Evolutionary conservation across 495 filamentous ascomycete species (phyloP).

Genomic region (Hyaloscypha bicolor): DNA sequence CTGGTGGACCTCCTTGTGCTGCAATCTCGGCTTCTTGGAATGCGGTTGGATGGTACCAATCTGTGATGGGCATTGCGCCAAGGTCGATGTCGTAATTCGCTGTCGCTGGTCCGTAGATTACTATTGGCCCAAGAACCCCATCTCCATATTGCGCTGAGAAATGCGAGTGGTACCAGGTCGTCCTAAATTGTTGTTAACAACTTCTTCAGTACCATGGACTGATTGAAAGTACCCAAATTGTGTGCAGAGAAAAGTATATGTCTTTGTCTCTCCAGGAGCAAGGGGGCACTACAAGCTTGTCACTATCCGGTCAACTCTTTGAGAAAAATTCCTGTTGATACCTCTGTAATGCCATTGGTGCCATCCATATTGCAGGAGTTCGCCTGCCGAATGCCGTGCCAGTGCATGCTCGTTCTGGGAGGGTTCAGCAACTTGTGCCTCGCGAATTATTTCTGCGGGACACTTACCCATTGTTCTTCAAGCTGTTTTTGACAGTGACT

Average conservation of each 20-base stretch:
- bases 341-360: conserved; percentile 40
- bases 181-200: too few species aligned
- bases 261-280: conserved; percentile 42
- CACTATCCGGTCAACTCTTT: too few species aligned
- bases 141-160: conserved; percentile 54
- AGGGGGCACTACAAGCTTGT: conserved; percentile 37
- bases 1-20: background rate
- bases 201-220: too few species aligned
- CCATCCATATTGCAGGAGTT: conserved; percentile 42
- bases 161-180: conserved; percentile 61
- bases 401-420: conserved; percentile 46
- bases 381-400: conserved; percentile 50
- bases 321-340: too few species aligned
- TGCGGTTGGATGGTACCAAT: conserved; percentile 39
- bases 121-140: conserved; percentile 47
- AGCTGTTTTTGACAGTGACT: conserved; percentile 56
- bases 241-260: conserved; percentile 50
- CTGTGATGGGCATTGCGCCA: conserved; percentile 47
- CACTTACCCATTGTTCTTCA: conserved; percentile 40
- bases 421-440: background rate
- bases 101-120: conserved; percentile 39
- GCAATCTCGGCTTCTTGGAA: conserved; percentile 34
- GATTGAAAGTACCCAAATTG: conserved; percentile 51
- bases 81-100: conserved; percentile 47
- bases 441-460: background rate